phyloP scores from a whole-genome alignment of 768 basidiomycete species.

The Termitomyces bulborhizus region DNA sequence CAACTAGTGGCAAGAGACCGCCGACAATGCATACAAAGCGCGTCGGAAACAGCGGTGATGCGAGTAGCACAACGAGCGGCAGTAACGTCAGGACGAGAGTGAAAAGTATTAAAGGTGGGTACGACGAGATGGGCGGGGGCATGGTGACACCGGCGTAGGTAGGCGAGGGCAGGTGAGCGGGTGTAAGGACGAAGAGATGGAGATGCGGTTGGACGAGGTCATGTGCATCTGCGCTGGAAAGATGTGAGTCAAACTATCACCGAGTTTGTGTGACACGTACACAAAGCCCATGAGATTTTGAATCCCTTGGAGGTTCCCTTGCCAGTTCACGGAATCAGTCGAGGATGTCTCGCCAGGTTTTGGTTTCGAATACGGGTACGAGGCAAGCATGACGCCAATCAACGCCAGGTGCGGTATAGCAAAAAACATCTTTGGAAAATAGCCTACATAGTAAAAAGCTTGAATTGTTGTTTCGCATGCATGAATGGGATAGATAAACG shows the following conservation, averaged over 20 bases:
- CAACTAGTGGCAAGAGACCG: conserved; percentile 12
- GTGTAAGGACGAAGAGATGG: conserved; percentile 44
- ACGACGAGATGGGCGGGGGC: conserved; percentile 29
- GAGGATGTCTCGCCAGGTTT: conserved; percentile 23
- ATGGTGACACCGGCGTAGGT: conserved; percentile 17
- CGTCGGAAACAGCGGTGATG: conserved; percentile 42
- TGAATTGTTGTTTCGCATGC: not conserved
- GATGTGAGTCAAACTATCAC: not conserved
- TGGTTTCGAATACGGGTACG: conserved; percentile 44
- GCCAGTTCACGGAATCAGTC: conserved; percentile 68
- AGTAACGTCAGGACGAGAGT: conserved; percentile 41
- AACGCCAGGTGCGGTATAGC: conserved; percentile 61
- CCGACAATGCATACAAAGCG: conserved; percentile 39
- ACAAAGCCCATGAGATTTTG: conserved; percentile 87
- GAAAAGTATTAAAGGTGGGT: conserved; percentile 48
- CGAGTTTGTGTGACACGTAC: conserved; percentile 37
- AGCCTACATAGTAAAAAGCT: conserved; percentile 40
- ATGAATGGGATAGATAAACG: conserved; percentile 17
- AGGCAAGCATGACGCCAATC: conserved; percentile 59
- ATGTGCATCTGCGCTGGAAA: conserved; percentile 53
- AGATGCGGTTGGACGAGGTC: conserved; percentile 47
- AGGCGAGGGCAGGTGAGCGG: conserved; percentile 31
- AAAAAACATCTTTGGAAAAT: conserved; percentile 67
- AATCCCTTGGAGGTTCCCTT: conserved; percentile 82
- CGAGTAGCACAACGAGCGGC: conserved; percentile 41